phyloP scores from a whole-genome alignment of 805 yeast genomes.

The Zygosaccharomyces rouxii region DNA sequence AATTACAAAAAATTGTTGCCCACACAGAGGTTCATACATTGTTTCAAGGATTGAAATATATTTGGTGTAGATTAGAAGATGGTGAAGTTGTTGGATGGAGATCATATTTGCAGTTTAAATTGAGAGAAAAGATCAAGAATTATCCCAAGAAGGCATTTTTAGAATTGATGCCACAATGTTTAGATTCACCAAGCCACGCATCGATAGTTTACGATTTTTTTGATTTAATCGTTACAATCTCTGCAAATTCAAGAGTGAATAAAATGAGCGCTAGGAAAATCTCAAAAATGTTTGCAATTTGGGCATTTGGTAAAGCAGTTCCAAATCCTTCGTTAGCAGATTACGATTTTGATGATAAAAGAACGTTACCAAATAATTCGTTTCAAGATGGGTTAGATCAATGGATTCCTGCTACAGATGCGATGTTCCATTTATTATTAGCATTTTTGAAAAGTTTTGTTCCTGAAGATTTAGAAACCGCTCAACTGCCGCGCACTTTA shows the following conservation, averaged over 20 bases:
- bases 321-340: slow-evolving; percentile 28
- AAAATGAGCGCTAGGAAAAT: slow-evolving; percentile 76
- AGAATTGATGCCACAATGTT: slow-evolving; percentile 78
- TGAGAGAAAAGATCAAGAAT: slow-evolving; percentile 57
- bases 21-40: slow-evolving; percentile 64
- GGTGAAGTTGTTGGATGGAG: slow-evolving; percentile 84
- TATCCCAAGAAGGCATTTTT: slow-evolving; percentile 72
- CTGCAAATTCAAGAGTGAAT: slow-evolving; percentile 74
- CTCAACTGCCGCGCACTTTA: slow-evolving; percentile 56
- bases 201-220: slow-evolving; percentile 84
- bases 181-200: slow-evolving; percentile 81
- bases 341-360: slow-evolving; percentile 21
- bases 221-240: slow-evolving; percentile 70
- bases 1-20: slow-evolving; percentile 41
- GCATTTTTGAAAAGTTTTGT: slow-evolving; percentile 77
- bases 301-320: slow-evolving; percentile 63
- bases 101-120: slow-evolving; percentile 65
- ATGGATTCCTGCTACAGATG: slow-evolving; percentile 82
- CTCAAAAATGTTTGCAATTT: slow-evolving; percentile 74
- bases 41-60: slow-evolving; percentile 68
- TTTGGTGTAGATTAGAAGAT: slow-evolving; percentile 83
- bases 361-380: slow-evolving; percentile 27
- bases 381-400: slow-evolving; percentile 68
- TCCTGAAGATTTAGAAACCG: slow-evolving; percentile 53
- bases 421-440: slow-evolving; percentile 73